These are phyloP conservation scores for Solanum infundibuliforme DNA, from an alignment of 257 asterid genomes.

Conservation along the genomic window DNA sequence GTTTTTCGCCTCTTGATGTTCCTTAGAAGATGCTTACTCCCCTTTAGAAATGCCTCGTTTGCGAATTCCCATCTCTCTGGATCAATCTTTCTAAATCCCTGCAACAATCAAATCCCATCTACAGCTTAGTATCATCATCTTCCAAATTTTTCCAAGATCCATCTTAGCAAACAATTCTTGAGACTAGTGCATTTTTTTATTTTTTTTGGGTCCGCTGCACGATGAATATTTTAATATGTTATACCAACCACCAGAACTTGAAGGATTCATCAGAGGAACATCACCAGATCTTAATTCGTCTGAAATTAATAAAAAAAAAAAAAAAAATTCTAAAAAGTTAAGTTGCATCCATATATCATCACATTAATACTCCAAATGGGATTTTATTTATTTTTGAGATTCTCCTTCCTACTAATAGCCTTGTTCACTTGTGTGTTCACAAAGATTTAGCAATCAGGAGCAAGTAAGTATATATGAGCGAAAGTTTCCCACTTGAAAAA, in stretches of 20 bases:
- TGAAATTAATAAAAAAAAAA: background rate
- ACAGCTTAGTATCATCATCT: background rate
- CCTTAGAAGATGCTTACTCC: slow-evolving; percentile 49
- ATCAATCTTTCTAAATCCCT: slow-evolving; percentile 91
- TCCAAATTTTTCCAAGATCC: background rate
- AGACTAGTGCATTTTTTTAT: background rate
- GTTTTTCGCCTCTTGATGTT: slow-evolving; percentile 53
- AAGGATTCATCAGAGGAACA: background rate
- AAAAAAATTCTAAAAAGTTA: background rate
- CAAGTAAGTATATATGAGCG: too few relatives aligned
- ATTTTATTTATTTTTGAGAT: background rate
- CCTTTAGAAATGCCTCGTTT: slow-evolving; percentile 53
- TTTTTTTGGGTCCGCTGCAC: background rate
- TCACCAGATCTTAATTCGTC: background rate
- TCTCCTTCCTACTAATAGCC: background rate
- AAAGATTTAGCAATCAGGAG: background rate
- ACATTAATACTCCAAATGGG: background rate
- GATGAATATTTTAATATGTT: background rate
- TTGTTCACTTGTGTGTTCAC: slow-evolving; percentile 1
- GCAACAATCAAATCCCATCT: slow-evolving; percentile 23
- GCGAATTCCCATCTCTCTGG: slow-evolving; percentile 89
- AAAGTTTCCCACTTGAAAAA: background rate
- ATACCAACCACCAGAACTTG: background rate
- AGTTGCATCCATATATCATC: background rate
- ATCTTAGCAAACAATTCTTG: background rate